Evolutionary conservation across 1,284 basidiomycete species (phyloP).

Genomic region (Cryptococcus sp.): DNA sequence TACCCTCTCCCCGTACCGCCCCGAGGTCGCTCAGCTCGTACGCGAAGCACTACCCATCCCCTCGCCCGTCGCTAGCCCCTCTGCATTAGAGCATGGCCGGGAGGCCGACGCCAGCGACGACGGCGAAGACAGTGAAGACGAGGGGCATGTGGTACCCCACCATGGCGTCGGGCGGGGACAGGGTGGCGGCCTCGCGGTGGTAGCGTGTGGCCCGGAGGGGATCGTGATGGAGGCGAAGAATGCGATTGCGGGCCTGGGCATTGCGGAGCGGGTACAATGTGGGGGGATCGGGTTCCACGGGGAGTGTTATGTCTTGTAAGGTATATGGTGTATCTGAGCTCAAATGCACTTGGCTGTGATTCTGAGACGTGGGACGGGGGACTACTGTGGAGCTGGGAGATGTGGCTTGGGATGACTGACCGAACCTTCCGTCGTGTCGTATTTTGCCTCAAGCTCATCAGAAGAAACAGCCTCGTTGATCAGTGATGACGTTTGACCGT

Average conservation of each 20-base stretch:
- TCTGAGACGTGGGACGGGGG: no score
- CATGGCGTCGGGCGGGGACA: neutral
- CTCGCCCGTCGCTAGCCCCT: neutral
- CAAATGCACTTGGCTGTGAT: no score
- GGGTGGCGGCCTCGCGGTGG: conserved; percentile 36
- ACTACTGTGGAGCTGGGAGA: no score
- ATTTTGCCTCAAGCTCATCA: no score
- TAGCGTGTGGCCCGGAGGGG: conserved; percentile 44
- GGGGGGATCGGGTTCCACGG: conserved; percentile 43
- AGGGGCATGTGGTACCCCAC: neutral
- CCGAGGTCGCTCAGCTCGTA: conserved; percentile 37
- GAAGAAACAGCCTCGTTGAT: no score
- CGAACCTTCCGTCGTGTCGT: no score
- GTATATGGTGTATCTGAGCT: no score
- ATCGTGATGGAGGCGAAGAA: conserved; percentile 42
- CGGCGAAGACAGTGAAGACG: conserved; percentile 8
- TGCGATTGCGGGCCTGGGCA: conserved; percentile 34
- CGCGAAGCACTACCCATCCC: conserved; percentile 30
- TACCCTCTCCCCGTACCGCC: conserved; percentile 35
- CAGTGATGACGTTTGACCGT: no score
- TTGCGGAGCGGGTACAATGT: conserved; percentile 24
- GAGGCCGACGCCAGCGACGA: conserved; percentile 3
- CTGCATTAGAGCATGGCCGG: neutral
- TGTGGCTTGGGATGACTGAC: no score
- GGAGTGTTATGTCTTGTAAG: conserved; percentile 41